Evolutionary conservation across 1,284 basidiomycete genomes (phyloP).

Genomic region (Sporisorium sorghi): DNA sequence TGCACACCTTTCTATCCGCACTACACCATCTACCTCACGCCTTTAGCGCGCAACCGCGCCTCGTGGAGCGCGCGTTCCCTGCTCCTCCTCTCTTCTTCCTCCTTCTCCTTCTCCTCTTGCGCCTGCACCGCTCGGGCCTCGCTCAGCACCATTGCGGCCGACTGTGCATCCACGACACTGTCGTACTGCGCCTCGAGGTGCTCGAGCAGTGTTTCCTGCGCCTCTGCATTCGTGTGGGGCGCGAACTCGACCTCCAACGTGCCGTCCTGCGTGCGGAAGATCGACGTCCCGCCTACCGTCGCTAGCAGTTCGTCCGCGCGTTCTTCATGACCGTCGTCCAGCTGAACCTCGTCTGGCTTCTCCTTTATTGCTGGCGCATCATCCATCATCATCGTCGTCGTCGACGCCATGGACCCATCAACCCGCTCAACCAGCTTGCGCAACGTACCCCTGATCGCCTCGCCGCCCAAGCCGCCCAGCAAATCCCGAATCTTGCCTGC

Average conservation of each 20-base stretch:
- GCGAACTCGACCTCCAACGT: slow-evolving; percentile 30
- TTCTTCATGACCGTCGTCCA: no score
- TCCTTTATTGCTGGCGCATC: no score
- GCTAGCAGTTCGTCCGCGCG: slow-evolving; percentile 9
- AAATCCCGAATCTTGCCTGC: slow-evolving; percentile 34
- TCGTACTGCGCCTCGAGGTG: slow-evolving; percentile 22
- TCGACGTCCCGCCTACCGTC: slow-evolving; percentile 27
- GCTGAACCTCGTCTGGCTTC: not conserved
- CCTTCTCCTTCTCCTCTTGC: slow-evolving; percentile 9
- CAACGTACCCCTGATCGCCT: slow-evolving; percentile 39
- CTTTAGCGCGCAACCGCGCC: slow-evolving; percentile 37
- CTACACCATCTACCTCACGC: slow-evolving; percentile 15
- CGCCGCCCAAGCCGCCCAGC: slow-evolving; percentile 36
- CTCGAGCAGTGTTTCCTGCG: slow-evolving; percentile 22
- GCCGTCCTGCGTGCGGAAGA: slow-evolving; percentile 23
- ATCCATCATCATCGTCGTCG: no score
- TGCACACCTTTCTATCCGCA: no score
- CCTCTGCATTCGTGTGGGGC: slow-evolving; percentile 14
- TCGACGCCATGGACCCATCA: slow-evolving; percentile 8
- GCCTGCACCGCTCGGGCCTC: slow-evolving; percentile 21
- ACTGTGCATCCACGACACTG: slow-evolving; percentile 1
- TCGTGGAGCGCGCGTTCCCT: slow-evolving; percentile 16
- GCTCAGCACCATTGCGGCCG: slow-evolving; percentile 17
- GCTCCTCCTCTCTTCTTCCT: slow-evolving; percentile 9
- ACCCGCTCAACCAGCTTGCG: slow-evolving; percentile 33